Percentiles rank a stretch among this genome's conserved stretches.
Conservation (phyloP, 306 rosid species). For the Cyclanthera cordifolia region DNA sequence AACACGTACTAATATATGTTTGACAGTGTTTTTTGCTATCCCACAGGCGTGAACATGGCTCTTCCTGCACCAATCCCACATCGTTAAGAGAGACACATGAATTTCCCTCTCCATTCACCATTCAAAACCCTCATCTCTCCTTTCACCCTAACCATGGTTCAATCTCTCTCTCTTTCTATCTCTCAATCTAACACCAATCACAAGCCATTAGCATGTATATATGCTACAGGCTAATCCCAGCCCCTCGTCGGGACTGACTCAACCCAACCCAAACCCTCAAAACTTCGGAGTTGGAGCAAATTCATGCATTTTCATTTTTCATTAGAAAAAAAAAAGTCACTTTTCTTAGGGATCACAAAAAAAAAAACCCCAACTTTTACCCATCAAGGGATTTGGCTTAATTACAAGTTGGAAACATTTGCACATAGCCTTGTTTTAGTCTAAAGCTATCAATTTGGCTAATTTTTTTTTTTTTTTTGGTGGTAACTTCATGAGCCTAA, state of each 20-base stretch:
- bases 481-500: slow-evolving; percentile 24
- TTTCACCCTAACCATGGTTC: slow-evolving; percentile 98
- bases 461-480: background rate
- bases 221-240: slow-evolving; percentile 14
- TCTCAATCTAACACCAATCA: slow-evolving; percentile 39
- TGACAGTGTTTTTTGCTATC: slow-evolving; percentile 99
- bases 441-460: background rate
- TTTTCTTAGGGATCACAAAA: background rate
- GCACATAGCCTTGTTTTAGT: background rate
- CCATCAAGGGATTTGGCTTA: background rate
- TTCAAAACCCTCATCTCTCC: slow-evolving; percentile 14
- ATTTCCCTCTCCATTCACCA: slow-evolving; percentile 38
- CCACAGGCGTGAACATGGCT: slow-evolving; percentile 97
- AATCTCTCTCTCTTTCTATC: slow-evolving; percentile 62
- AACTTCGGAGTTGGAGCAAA: slow-evolving; percentile 38
- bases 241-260: slow-evolving; percentile 47
- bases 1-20: slow-evolving; percentile 59
- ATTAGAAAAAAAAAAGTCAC: too few species aligned
- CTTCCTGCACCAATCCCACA: slow-evolving; percentile 75
- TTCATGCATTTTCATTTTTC: slow-evolving; percentile 62
- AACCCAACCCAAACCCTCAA: background rate
- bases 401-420: background rate
- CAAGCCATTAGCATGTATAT: slow-evolving; percentile 22
- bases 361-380: background rate
- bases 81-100: slow-evolving; percentile 51